A percentile compares a stretch with the other conserved stretches of the same genome.
Evolutionary conservation across 768 basidiomycete species (phyloP).

Genomic region (Lactarius indigo): DNA sequence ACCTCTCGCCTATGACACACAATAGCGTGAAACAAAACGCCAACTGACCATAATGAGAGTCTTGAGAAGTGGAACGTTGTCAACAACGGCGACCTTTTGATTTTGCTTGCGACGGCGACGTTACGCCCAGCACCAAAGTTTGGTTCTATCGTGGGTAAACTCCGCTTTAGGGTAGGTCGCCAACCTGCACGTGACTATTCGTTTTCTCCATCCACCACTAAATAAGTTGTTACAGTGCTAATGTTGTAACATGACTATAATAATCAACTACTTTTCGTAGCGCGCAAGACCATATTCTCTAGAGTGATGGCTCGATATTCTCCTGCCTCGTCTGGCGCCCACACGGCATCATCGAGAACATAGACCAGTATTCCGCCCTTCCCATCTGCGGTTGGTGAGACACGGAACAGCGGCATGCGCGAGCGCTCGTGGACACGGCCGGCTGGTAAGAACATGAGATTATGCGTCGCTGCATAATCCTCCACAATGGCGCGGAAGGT

Average conservation of each 20-base stretch:
- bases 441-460: slow-evolving; percentile 85
- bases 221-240: background rate
- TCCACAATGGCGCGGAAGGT: slow-evolving; percentile 94
- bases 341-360: slow-evolving; percentile 90
- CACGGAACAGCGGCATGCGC: slow-evolving; percentile 85
- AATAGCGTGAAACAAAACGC: background rate
- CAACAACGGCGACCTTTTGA: slow-evolving; percentile 32
- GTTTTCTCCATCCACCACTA: background rate
- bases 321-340: slow-evolving; percentile 63
- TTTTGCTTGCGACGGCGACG: slow-evolving; percentile 17
- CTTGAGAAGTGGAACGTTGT: slow-evolving; percentile 35
- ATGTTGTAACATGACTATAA: background rate
- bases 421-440: slow-evolving; percentile 82
- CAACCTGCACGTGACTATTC: slow-evolving; percentile 9
- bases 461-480: slow-evolving; percentile 79
- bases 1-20: slow-evolving; percentile 4
- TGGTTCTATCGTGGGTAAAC: slow-evolving; percentile 19
- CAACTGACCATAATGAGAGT: slow-evolving; percentile 38
- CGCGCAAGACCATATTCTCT: slow-evolving; percentile 83
- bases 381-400: slow-evolving; percentile 75
- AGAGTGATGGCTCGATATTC: slow-evolving; percentile 76
- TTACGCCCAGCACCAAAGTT: slow-evolving; percentile 15
- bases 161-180: slow-evolving; percentile 16
- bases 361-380: slow-evolving; percentile 87
- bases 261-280: slow-evolving; percentile 29